Evolutionary conservation across 305 asterid species (phyloP), one percentile per base, ranked within the genome.

Genomic region (Plantago rigida): DNA sequence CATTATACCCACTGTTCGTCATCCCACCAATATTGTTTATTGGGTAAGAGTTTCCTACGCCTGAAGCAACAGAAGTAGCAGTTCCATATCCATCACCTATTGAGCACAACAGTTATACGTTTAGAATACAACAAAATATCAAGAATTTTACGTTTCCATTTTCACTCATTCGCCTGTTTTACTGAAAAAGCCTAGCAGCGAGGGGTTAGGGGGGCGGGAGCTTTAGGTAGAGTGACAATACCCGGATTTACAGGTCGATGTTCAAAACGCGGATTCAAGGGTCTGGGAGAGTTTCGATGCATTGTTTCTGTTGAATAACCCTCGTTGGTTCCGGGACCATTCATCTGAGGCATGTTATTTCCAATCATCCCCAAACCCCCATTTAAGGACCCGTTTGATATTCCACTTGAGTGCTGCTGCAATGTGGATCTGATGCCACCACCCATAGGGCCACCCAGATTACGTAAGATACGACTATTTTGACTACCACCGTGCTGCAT

Each of bases 401-500:
- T 60, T 56, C 84, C 94, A 76, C 79, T 75, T 47, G 95, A 66
- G 74, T 82, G 85, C 70, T 82, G 92, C 80, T 83, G 96, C 84
- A 89, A 65, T 13, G 82, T 74, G 71, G 96, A 73, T 73, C 87
- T 81, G 67, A 78, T 78, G 56, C 94, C 94, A 60, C 87, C 85
- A 72, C 86, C 79, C 85, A 82, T 79, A 66, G 78, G 87, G 82
- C 87, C 83, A 60, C 96, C 92, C 76, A 85, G 81, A 71, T 78
- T 87, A 73, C 80, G 99, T 73, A 87, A 78, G 60, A 77, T 78
- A 70, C 79, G 93, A 73, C 87, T 85, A 69, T 79, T 93, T 73
- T 93, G 99, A 67, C 87, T 81, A 69, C 84, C 87, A 72, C 73
- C 75, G 63, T 73, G 86, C 75, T 84, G 96, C 80, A 81, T 84